Evolutionary conservation across 1,139 yeast genomes (phyloP), one percentile per base, ranked within the genome.

Genomic region (Sugiyamaella grinbergsii): DNA sequence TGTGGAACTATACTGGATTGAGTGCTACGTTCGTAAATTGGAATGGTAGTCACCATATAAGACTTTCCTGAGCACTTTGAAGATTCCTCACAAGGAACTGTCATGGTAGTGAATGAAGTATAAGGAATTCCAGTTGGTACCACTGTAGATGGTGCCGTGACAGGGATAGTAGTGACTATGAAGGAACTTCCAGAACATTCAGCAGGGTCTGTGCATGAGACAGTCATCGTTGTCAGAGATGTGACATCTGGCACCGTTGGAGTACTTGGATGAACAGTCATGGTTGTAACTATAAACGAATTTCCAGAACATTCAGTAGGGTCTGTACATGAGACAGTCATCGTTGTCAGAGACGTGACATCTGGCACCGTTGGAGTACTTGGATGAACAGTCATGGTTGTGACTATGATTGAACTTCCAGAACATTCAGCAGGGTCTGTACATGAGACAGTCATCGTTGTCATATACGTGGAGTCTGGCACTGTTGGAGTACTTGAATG

Each of bases 1-100:
- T 10, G 11, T 18, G 33, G 33, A 11, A n/a, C 33, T 7, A n/a
- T 29, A n/a, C 33, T 16, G n/a, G n/a, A n/a, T n/a, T n/a, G n/a
- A 29, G 33, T 29, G 16, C 28, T 15, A 5, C 34, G 20, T 36
- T 40, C 49, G 15, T 46, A 46, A 11, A 48, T 42, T 1, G 53
- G 49, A 18, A 50, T 37, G 2, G 53, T 50, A 19, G 49, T 38
- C 15, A 50, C 47, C 7, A 45, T 7, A 11, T 47, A 45, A 10
- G 53, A 50, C 16, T 24, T 22, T 18, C 53, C 53, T 10, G 53
- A 50, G 44, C 53, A 50, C 23, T 39, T 38, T 2, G 42, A 20
- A 5, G 53, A 46, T 18, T 50, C 45, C n/a, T 47, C 39, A 23
- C 53, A 50, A 19, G 50, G 47, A 10, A 50, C 15, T 10, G 53